phyloP scores from a whole-genome alignment of 805 yeast species.

The Isabelozyma pseudorhagii region DNA sequence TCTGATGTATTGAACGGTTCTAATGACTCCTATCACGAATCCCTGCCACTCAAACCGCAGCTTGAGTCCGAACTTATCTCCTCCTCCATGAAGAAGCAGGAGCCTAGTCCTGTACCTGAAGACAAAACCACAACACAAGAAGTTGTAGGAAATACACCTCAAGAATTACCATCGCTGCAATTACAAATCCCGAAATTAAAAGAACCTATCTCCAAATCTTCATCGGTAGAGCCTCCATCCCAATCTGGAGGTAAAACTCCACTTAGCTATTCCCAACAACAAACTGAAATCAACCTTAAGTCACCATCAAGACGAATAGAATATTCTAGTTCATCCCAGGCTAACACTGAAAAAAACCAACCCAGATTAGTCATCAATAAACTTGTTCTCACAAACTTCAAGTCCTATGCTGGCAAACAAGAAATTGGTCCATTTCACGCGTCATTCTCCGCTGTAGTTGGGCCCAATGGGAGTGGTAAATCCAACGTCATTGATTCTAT shows the following conservation, averaged over 20 bases:
- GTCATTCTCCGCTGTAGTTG: conserved; percentile 95
- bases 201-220: background rate
- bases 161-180: background rate
- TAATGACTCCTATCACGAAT: conserved; percentile 1
- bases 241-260: background rate
- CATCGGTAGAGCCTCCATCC: background rate
- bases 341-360: conserved; percentile 18
- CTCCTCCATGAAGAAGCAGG: background rate
- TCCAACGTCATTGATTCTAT: conserved; percentile 96
- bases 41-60: background rate
- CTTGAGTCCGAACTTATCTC: background rate
- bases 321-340: conserved; percentile 1
- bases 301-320: conserved; percentile 31
- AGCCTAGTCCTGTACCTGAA: background rate
- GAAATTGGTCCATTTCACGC: conserved; percentile 92
- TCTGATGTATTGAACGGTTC: too few relatives aligned
- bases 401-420: conserved; percentile 93
- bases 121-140: background rate
- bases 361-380: conserved; percentile 73
- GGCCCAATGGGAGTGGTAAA: conserved; percentile 98
- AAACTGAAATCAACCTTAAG: conserved; percentile 16
- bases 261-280: conserved; percentile 28
- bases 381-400: conserved; percentile 78
- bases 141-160: background rate
- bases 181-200: background rate